phyloP scores from a whole-genome alignment of 2,329 filamentous ascomycete genomes.

The Nigrospora sphaerica region DNA sequence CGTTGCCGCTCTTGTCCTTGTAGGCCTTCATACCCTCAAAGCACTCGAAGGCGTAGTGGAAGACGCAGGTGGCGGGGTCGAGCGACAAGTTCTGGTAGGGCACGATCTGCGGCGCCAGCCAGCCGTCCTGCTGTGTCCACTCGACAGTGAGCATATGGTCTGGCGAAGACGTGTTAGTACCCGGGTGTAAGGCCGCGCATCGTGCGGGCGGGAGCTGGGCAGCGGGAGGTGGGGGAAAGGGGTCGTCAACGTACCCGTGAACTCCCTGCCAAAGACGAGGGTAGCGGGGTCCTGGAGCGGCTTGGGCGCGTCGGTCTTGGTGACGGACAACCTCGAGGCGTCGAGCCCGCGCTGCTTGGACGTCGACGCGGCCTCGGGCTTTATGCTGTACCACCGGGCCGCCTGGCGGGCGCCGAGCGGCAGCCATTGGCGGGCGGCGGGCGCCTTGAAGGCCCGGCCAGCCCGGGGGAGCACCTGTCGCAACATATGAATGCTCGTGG shows the following conservation, averaged over 20 bases:
- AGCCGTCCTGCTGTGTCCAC: constrained; percentile 82
- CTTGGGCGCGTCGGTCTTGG: constrained; percentile 70
- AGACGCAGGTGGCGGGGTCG: constrained; percentile 92
- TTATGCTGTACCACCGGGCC: constrained; percentile 44
- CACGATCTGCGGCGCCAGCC: constrained; percentile 74
- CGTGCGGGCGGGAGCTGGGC: too few species aligned
- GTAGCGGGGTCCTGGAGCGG: constrained; percentile 66
- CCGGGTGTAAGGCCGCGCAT: neutral
- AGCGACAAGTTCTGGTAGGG: constrained; percentile 97
- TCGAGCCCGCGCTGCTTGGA: constrained; percentile 63
- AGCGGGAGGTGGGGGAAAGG: neutral
- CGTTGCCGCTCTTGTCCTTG: constrained; percentile 70
- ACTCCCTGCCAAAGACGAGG: constrained; percentile 82
- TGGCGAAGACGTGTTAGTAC: constrained; percentile 24
- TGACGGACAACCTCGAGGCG: constrained; percentile 66
- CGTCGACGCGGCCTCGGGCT: constrained; percentile 39
- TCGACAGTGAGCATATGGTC: constrained; percentile 97
- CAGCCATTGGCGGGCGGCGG: constrained; percentile 19
- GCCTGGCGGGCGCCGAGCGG: constrained; percentile 24
- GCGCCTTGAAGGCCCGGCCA: constrained; percentile 25
- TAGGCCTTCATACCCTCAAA: constrained; percentile 99
- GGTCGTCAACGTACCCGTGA: constrained; percentile 60
- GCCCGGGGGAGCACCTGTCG: constrained; percentile 35
- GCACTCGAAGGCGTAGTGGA: constrained; percentile 97
- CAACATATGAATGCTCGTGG: constrained; percentile 32